These are phyloP conservation scores for Didymosphaeria variabile DNA, from an alignment of 2,329 filamentous ascomycete species.

Conservation along the genomic window DNA sequence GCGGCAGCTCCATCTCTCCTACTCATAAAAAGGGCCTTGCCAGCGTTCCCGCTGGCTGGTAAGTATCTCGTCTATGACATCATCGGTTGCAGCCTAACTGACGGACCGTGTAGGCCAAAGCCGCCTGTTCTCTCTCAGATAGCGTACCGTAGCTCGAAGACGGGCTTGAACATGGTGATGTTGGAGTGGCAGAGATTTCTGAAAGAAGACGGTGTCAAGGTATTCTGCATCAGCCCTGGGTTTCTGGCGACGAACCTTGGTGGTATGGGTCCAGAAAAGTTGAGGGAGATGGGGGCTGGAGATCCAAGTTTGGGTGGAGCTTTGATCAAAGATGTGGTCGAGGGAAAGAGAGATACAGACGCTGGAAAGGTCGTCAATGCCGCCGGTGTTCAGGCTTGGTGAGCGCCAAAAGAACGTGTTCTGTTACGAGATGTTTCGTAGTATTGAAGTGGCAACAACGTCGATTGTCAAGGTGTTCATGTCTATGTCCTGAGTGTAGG, in stretches of 20 bases:
- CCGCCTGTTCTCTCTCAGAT: slow-evolving; percentile 20
- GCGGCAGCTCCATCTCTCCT: slow-evolving; percentile 35
- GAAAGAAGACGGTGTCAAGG: slow-evolving; percentile 58
- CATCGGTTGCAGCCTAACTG: neutral
- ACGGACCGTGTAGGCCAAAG: slow-evolving; percentile 22
- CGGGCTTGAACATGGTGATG: slow-evolving; percentile 61
- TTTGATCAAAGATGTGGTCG: slow-evolving; percentile 51
- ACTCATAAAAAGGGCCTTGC: slow-evolving; percentile 32
- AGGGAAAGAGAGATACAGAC: slow-evolving; percentile 52
- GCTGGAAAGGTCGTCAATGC: slow-evolving; percentile 47
- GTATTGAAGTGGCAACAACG: no score
- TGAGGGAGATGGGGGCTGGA: slow-evolving; percentile 50
- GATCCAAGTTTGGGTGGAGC: slow-evolving; percentile 49
- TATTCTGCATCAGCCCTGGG: slow-evolving; percentile 58
- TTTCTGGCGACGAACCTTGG: slow-evolving; percentile 57
- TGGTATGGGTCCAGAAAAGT: slow-evolving; percentile 41
- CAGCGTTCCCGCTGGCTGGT: slow-evolving; percentile 21
- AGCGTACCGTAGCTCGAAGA: slow-evolving; percentile 55
- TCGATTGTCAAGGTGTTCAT: no score
- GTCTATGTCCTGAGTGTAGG: no score
- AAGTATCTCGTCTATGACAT: neutral
- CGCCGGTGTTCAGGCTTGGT: slow-evolving; percentile 7
- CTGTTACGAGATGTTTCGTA: no score
- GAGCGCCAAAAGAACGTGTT: neutral
- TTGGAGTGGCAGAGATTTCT: slow-evolving; percentile 57